These are phyloP conservation scores for Tuber calosporum DNA, from an alignment of 495 filamentous ascomycete species.

Conservation along the genomic window DNA sequence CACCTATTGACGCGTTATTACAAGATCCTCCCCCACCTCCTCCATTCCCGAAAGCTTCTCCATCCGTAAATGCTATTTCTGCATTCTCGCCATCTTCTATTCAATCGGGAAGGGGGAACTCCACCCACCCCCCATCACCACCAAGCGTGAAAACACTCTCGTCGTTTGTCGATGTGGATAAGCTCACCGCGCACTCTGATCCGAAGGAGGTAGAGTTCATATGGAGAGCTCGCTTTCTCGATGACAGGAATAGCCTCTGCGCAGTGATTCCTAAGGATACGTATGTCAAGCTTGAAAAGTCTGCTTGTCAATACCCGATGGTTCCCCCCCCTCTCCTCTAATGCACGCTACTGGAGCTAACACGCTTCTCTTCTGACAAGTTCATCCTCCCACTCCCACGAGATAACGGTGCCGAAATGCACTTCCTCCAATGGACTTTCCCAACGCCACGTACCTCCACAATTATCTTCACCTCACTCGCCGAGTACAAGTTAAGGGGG, in stretches of 20 bases:
- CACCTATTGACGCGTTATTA: slow-evolving; percentile 29
- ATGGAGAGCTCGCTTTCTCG: slow-evolving; percentile 83
- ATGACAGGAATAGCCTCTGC: slow-evolving; percentile 63
- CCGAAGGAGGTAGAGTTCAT: slow-evolving; percentile 70
- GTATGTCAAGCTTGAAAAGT: slow-evolving; percentile 59
- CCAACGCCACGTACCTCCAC: slow-evolving; percentile 60
- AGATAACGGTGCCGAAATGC: slow-evolving; percentile 67
- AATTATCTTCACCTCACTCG: slow-evolving; percentile 85
- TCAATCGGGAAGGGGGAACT: slow-evolving; percentile 13
- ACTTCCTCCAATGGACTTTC: slow-evolving; percentile 72
- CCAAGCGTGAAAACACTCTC: slow-evolving; percentile 71
- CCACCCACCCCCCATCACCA: slow-evolving; percentile 40
- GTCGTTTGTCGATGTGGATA: slow-evolving; percentile 74
- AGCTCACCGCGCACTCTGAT: slow-evolving; percentile 61
- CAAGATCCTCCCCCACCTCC: slow-evolving; percentile 42
- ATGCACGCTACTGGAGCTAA: not conserved
- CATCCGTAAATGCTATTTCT: slow-evolving; percentile 36
- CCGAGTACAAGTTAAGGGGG: slow-evolving; percentile 83
- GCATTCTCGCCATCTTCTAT: slow-evolving; percentile 14
- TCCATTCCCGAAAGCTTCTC: slow-evolving; percentile 37
- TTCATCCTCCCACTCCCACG: slow-evolving; percentile 89
- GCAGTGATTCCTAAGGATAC: slow-evolving; percentile 67
- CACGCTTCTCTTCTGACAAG: slow-evolving; percentile 9
- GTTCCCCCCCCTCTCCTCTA: not conserved
- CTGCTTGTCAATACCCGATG: slow-evolving; percentile 67